Percentiles rank a stretch among this genome's conserved stretches.
These are phyloP conservation scores for Coemansia sp. DNA, from an alignment of 192 early-diverging fungal species.

Conservation along the genomic window DNA sequence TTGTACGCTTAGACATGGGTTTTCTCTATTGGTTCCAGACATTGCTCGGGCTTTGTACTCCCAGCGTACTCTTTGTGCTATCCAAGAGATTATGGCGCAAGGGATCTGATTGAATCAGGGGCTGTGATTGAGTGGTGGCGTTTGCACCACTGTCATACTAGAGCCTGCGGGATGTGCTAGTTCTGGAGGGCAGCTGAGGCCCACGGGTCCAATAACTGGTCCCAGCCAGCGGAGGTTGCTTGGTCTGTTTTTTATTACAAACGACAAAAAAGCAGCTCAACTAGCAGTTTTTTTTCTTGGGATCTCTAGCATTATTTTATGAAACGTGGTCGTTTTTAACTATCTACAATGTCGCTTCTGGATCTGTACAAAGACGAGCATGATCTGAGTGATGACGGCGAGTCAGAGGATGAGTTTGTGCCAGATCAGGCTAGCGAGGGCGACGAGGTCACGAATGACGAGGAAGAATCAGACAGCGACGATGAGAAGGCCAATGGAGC, in stretches of 20 bases:
- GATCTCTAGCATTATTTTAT: background rate
- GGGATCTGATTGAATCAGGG: background rate
- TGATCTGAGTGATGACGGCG: constrained; percentile 5
- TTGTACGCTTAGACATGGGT: constrained; percentile 3
- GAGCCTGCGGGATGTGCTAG: too few relatives aligned
- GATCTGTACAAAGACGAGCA: constrained; percentile 39
- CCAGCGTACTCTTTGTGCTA: background rate
- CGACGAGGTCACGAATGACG: constrained; percentile 6
- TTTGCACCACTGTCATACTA: too few relatives aligned
- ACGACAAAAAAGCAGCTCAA: background rate
- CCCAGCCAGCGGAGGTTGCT: too few relatives aligned
- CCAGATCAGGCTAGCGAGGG: constrained; percentile 9
- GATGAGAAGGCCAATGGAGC: background rate
- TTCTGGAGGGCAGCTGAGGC: too few relatives aligned
- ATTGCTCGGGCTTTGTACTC: background rate
- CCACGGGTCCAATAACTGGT: too few relatives aligned
- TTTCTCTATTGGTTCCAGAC: background rate
- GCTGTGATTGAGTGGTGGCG: background rate
- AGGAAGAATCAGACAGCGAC: constrained; percentile 2
- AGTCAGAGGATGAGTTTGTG: constrained; percentile 41
- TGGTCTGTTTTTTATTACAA: too few relatives aligned
- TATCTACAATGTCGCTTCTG: constrained; percentile 37
- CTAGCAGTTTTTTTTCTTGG: background rate
- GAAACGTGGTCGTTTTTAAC: background rate
- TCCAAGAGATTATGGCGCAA: background rate